These are phyloP conservation scores for Cytospora piceicola DNA, from an alignment of 2,329 filamentous ascomycete genomes.

Conservation along the genomic window DNA sequence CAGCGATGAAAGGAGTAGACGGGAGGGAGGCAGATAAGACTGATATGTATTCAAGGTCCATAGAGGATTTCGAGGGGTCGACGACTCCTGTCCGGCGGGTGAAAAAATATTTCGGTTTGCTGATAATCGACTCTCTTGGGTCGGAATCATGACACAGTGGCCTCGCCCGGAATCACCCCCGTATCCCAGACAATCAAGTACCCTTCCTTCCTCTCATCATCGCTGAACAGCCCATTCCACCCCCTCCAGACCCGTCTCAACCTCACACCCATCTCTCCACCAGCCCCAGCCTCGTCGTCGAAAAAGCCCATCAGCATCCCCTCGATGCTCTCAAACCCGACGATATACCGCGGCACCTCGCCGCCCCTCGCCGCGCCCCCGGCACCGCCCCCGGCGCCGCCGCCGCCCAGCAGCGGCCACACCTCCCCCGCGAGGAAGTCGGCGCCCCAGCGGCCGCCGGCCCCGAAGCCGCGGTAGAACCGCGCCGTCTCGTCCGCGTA, in stretches of 20 bases:
- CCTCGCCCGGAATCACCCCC: constrained; percentile 38
- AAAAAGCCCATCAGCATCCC: constrained; percentile 51
- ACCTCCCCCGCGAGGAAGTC: constrained; percentile 61
- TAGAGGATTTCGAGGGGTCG: neutral
- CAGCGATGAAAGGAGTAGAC: neutral
- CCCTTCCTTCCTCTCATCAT: constrained; percentile 61
- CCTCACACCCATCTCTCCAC: constrained; percentile 46
- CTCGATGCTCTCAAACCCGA: constrained; percentile 65
- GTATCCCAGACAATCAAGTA: constrained; percentile 65
- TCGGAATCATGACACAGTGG: neutral
- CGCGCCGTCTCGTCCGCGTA: constrained; percentile 91
- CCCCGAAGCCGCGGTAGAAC: constrained; percentile 71
- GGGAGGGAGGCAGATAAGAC: neutral
- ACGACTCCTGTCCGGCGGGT: neutral
- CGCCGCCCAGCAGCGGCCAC: constrained; percentile 40
- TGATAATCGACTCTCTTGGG: neutral
- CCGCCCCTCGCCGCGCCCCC: constrained; percentile 23
- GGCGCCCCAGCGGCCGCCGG: constrained; percentile 34
- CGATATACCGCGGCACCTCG: constrained; percentile 58
- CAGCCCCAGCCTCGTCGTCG: constrained; percentile 38
- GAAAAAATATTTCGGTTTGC: neutral
- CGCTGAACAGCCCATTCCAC: constrained; percentile 66
- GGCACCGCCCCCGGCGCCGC: neutral
- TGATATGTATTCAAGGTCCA: neutral
- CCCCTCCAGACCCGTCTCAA: constrained; percentile 57